phyloP scores from a whole-genome alignment of 106 monocot species.

The Phalaenopsis aphrodite region DNA sequence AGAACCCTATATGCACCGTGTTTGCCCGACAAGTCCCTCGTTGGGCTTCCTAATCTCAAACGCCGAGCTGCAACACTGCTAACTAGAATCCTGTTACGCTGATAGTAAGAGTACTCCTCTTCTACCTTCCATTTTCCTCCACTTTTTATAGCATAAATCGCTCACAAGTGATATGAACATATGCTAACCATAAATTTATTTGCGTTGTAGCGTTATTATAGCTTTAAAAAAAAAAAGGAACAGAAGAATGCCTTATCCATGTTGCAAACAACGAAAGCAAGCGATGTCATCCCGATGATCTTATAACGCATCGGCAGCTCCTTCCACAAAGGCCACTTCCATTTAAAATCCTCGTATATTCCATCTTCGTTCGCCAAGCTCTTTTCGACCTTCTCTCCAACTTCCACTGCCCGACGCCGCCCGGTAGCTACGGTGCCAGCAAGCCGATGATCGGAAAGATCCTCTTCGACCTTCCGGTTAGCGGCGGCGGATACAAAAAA shows the following conservation, averaged over 20 bases:
- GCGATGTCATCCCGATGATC: constrained; percentile 76
- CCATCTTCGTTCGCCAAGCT: neutral
- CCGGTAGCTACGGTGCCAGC: constrained; percentile 9
- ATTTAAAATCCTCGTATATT: constrained; percentile 14
- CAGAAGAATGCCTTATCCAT: constrained; percentile 80
- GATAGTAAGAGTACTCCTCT: no score
- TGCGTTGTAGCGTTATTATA: no score
- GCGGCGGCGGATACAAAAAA: constrained; percentile 8
- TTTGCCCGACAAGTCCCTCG: no score
- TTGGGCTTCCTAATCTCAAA: no score
- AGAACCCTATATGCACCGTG: no score
- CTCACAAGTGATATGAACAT: no score
- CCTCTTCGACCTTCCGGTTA: constrained; percentile 7
- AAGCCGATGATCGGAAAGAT: neutral
- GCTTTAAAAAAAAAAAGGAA: neutral
- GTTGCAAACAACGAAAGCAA: constrained; percentile 96
- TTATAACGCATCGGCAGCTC: constrained; percentile 56
- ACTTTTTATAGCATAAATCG: no score
- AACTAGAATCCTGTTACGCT: no score
- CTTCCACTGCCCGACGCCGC: constrained; percentile 4
- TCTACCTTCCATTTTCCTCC: no score
- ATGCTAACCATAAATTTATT: no score
- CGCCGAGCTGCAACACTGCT: no score
- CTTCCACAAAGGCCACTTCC: constrained; percentile 46
- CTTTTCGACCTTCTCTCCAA: neutral